Evolutionary conservation across 148 eudicot species (phyloP).

Genomic region (Vaccinium macrocarpon): DNA sequence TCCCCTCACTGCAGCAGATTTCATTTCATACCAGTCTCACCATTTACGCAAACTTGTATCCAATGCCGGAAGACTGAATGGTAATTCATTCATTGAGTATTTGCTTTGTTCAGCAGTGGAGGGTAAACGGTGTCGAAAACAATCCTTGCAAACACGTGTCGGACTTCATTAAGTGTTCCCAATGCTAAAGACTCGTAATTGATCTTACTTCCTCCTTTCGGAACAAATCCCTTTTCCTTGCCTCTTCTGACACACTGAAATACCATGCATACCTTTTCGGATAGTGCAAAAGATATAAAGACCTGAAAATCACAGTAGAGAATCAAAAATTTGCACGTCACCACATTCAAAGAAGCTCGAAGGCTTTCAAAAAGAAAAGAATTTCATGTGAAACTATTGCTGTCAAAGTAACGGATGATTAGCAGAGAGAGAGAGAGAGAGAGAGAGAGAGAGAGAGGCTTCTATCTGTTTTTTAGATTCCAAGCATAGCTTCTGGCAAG

Average conservation of each 20-base stretch:
- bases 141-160: constrained; percentile 72
- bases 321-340: background rate
- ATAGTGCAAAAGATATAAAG: constrained; percentile 53
- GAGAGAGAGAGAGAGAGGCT: background rate
- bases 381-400: background rate
- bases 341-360: background rate
- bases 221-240: constrained; percentile 35
- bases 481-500: background rate
- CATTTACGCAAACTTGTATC: background rate
- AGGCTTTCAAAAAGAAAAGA: background rate
- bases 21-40: background rate
- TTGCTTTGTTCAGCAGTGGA: constrained; percentile 8
- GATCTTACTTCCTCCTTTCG: constrained; percentile 55
- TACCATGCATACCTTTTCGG: constrained; percentile 44
- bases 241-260: constrained; percentile 58
- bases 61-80: background rate
- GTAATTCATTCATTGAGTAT: constrained; percentile 6
- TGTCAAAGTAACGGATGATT: background rate
- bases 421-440: background rate
- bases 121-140: constrained; percentile 82
- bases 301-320: constrained; percentile 44
- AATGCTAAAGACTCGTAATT: constrained; percentile 54
- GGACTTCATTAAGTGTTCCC: constrained; percentile 61
- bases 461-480: background rate
- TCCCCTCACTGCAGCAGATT: background rate